Evolutionary conservation across 169 alveolate genomes (phyloP), one percentile per base, ranked within the genome.

Genomic region (Neospora caninum): DNA sequence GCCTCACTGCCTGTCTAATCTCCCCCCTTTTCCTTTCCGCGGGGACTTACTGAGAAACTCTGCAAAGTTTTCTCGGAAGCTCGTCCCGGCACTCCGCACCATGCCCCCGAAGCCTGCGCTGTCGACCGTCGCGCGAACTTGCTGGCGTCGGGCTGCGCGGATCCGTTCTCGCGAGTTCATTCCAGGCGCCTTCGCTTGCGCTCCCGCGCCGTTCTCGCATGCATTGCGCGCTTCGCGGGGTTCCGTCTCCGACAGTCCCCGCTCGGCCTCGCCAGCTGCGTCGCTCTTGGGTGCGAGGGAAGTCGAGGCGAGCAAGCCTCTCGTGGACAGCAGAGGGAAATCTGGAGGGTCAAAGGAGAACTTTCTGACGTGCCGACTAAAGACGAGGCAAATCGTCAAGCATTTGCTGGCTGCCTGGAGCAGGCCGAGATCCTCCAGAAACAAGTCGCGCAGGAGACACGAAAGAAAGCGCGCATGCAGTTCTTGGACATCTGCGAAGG

Each of bases 381-480:
- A 73, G 84, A 73, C 84, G 45, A 73, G 84, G n/a, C 84, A 73
- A 73, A 73, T 73, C 49, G 84, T 73, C 84, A 73, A 43, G 84
- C 84, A 34, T 22, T 73, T 73, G 42, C 84, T 73, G 84, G 25
- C 27, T 10, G 84, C 43, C 84, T 73, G 84, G n/a, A 73, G 84
- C 84, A 73, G 43, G 27, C 39, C 49, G 39, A 73, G 42, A 43
- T 73, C 43, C 20, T 73, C 43, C 84, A 73, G n/a, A 43, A 73
- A 73, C 25, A 73, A 43, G n/a, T 73, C 84, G 16, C 84, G 84
- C 49, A 73, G 43, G 1, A 73, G 42, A 22, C 43, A 34, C 49
- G 39, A 31, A 6, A 73, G 42, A 36, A 73, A 73, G n/a, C 43
- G 42, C 42, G 84, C 84, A 73, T 73, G 84, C 84, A 73, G 84